Evolutionary conservation across 169 alveolate species (phyloP), one percentile per base, ranked within the genome.

Genomic region (Cryptosporidium baileyi): DNA sequence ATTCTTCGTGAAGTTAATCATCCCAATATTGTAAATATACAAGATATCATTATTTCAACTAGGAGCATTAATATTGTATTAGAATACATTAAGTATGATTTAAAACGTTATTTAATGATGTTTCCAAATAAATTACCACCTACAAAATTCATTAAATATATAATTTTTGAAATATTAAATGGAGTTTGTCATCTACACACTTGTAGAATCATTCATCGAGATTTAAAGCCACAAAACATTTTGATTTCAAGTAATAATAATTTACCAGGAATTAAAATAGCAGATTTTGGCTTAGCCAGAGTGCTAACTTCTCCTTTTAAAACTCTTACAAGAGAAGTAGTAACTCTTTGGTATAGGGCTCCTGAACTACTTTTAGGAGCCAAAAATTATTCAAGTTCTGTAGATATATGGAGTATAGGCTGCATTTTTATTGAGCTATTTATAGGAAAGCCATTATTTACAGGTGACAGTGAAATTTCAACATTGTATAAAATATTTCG

Each of bases 341-440:
- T 97, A 15, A 96, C 99, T 17, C 94, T 96, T 43, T 97, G 99
- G 99, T 97, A 97, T 88, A 88, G 99, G 45, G 98, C 99, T 15
- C 99, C 99, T 34, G 99, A 98, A 89, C 93, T 97, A 13, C 92
- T 98, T 63, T 93, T 97, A 67, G 99, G 99, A 0, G 94, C 94
- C 79, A 93, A 93, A 74, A 90, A 93, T 80, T 98, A 98, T 82
- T 93, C 98, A 15, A 96, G 96, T 60, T 96, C 98, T 34, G 98
- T 97, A 1, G 99, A 97, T 89, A 93, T 97, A 28, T 98, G 99
- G 99, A 95, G 98, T 60, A 91, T 95, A 13, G 99, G 99, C 15
- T 95, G 98, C 67, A 96, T 96, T 61, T 94, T 96, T 74, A 97
- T 96, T 8, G 98, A 96, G 74, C 80, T 96, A 80, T 60, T 96